A percentile compares a stretch with the other conserved stretches of the same genome.
phyloP scores from a whole-genome alignment of 495 filamentous ascomycete species.

The Penicillium malachiteum region DNA sequence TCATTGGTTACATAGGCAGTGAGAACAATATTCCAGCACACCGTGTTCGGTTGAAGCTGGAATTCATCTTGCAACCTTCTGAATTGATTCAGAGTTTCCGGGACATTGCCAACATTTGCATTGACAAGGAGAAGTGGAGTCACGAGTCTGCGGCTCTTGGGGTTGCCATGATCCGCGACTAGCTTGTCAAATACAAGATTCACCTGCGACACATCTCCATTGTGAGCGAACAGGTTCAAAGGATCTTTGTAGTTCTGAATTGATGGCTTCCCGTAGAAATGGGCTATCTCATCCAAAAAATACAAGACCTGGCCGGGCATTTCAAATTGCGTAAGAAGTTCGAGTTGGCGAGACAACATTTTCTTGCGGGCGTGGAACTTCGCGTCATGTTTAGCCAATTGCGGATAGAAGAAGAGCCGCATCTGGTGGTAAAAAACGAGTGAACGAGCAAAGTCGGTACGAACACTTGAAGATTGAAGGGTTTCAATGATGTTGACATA shows the following conservation, averaged over 20 bases:
- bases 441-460: slow-evolving; percentile 26
- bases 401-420: slow-evolving; percentile 23
- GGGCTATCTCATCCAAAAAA: slow-evolving; percentile 55
- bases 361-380: slow-evolving; percentile 1
- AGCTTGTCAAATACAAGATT: slow-evolving; percentile 33
- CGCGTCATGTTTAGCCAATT: background rate
- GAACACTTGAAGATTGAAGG: slow-evolving; percentile 22
- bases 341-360: slow-evolving; percentile 25
- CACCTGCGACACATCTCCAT: slow-evolving; percentile 31
- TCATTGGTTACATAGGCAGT: slow-evolving; percentile 63
- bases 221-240: slow-evolving; percentile 30
- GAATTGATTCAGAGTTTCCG: slow-evolving; percentile 58
- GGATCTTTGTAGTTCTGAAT: slow-evolving; percentile 30
- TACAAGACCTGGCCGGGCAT: slow-evolving; percentile 37
- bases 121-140: slow-evolving; percentile 62
- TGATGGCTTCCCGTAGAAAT: slow-evolving; percentile 29
- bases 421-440: slow-evolving; percentile 44
- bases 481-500: slow-evolving; percentile 31
- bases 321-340: slow-evolving; percentile 20
- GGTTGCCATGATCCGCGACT: slow-evolving; percentile 36
- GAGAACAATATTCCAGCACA: slow-evolving; percentile 76
- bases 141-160: slow-evolving; percentile 31
- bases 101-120: slow-evolving; percentile 60
- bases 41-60: slow-evolving; percentile 49
- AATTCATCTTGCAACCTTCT: slow-evolving; percentile 53